Conservation (phyloP, 2,329 filamentous ascomycete genomes). For the Hymenoscyphus salicellus region DNA sequence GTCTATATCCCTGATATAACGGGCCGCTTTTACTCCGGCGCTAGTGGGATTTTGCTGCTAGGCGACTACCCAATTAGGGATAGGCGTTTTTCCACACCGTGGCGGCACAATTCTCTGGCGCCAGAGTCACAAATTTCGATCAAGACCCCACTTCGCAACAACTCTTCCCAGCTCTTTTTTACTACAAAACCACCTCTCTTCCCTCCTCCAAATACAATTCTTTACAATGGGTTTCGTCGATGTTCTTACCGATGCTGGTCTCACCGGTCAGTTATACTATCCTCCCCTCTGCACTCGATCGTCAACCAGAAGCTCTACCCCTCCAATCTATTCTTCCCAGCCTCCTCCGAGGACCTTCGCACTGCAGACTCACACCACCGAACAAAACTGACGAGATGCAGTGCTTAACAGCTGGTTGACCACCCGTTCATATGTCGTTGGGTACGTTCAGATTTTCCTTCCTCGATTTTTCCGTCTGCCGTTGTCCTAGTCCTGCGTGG, state of each 20-base stretch:
- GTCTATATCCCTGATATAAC: background rate
- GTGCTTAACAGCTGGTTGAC: slow-evolving; percentile 71
- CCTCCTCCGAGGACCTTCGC: background rate
- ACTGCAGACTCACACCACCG: background rate
- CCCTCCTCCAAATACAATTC: slow-evolving; percentile 3
- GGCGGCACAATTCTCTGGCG: slow-evolving; percentile 1
- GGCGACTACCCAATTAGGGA: background rate
- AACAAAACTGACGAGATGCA: slow-evolving; percentile 40
- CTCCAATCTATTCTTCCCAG: background rate
- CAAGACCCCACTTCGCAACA: slow-evolving; percentile 1
- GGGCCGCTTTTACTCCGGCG: background rate
- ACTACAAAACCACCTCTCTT: background rate
- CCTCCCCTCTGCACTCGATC: slow-evolving; percentile 2
- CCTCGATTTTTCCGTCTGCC: slow-evolving; percentile 24
- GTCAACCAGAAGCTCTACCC: slow-evolving; percentile 5
- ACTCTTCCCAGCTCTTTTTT: background rate
- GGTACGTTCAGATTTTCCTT: slow-evolving; percentile 54
- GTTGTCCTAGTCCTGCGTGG: slow-evolving; percentile 17
- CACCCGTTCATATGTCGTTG: slow-evolving; percentile 77
- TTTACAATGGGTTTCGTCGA: slow-evolving; percentile 66
- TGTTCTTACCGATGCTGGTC: slow-evolving; percentile 63
- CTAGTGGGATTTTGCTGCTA: background rate
- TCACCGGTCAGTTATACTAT: slow-evolving; percentile 46
- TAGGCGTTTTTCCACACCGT: background rate
- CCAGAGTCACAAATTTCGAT: slow-evolving; percentile 3